Conservation (phyloP, 352 stramenopile species). For the Phytophthora pinifolia region DNA sequence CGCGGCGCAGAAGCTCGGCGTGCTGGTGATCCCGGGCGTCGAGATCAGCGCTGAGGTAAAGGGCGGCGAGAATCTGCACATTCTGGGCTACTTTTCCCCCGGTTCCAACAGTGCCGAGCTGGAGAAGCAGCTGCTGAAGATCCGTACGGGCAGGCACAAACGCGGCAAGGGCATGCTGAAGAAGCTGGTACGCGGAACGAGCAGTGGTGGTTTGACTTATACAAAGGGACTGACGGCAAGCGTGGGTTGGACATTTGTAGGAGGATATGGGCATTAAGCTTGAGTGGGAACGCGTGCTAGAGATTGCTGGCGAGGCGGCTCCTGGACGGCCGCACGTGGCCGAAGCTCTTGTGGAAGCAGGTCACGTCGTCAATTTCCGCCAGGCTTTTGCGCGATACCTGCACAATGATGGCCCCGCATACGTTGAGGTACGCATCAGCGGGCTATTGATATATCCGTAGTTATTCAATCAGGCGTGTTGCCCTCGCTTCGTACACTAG, state of each 20-base stretch:
- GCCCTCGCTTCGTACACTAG: constrained; percentile 21
- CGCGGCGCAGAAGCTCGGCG: constrained; percentile 53
- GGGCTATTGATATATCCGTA: neutral
- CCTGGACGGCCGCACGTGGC: constrained; percentile 78
- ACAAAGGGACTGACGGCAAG: neutral
- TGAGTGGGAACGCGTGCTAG: constrained; percentile 75
- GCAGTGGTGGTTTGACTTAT: too few relatives aligned
- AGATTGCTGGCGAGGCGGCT: constrained; percentile 83
- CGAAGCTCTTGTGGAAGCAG: constrained; percentile 73
- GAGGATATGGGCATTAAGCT: constrained; percentile 82
- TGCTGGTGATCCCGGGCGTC: constrained; percentile 79
- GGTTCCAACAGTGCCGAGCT: constrained; percentile 73
- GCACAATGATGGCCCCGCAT: constrained; percentile 81
- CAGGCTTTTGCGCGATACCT: constrained; percentile 83
- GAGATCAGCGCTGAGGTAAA: constrained; percentile 88
- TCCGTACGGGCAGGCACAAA: constrained; percentile 74
- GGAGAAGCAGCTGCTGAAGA: constrained; percentile 78
- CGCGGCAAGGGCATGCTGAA: constrained; percentile 81
- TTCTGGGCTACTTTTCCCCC: constrained; percentile 85
- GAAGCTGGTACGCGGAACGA: constrained; percentile 58
- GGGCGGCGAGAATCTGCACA: constrained; percentile 83
- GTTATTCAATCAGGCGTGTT: too few relatives aligned
- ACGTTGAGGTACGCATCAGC: constrained; percentile 62
- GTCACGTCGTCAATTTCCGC: constrained; percentile 74
- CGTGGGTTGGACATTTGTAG: constrained; percentile 25